A percentile compares a stretch with the other conserved stretches of the same genome.
Evolutionary conservation across 2,329 filamentous ascomycete species (phyloP).

Genomic region (Cytospora mali): DNA sequence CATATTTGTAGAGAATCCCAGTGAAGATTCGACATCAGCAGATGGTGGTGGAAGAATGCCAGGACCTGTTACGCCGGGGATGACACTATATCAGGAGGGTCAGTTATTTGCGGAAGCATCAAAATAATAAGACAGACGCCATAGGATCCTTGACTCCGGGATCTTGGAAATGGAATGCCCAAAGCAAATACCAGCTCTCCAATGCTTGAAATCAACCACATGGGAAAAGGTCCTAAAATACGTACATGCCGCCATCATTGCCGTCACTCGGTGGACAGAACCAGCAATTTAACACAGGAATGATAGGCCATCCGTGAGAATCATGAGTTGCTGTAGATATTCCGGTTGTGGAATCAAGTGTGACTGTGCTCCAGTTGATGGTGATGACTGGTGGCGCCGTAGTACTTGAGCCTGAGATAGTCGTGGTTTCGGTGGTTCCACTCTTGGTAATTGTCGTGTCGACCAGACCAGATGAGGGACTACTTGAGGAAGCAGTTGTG

Average conservation of each 20-base stretch:
- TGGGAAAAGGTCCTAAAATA: neutral
- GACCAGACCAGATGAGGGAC: no score
- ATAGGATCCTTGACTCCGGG: no score
- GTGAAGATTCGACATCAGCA: conserved; percentile 6
- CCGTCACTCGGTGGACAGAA: neutral
- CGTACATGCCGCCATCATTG: conserved; percentile 9
- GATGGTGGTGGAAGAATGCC: conserved; percentile 6
- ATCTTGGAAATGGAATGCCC: no score
- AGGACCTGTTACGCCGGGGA: conserved; percentile 6
- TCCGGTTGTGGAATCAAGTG: conserved; percentile 3
- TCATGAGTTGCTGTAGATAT: conserved; percentile 10
- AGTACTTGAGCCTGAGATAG: conserved; percentile 1
- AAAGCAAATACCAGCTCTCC: no score
- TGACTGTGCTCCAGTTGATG: conserved; percentile 7
- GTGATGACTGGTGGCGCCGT: conserved; percentile 4
- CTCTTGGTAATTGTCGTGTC: no score
- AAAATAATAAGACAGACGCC: no score
- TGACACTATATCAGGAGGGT: neutral
- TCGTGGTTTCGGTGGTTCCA: conserved; percentile 3
- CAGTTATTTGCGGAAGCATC: no score
- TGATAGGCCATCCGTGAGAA: conserved; percentile 7
- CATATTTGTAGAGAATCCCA: conserved; percentile 13
- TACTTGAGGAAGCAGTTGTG: no score
- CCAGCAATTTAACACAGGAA: conserved; percentile 11
- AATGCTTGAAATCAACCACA: neutral